Evolutionary conservation across 192 early-diverging fungal genomes (phyloP).

Genomic region (Umbelopsis sp.): DNA sequence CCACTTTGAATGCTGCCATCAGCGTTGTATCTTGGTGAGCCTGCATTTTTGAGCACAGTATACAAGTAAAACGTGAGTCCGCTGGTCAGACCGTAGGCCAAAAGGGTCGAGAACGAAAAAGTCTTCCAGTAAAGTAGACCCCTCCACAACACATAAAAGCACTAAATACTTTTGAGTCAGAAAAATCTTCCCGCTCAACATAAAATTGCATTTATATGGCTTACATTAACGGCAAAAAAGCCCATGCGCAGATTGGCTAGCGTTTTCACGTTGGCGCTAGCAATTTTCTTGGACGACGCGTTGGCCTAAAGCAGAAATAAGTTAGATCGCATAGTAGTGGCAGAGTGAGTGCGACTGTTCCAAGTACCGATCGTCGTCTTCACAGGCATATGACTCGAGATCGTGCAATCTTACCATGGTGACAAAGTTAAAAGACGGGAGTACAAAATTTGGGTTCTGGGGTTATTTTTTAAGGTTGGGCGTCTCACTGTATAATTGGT

Average conservation of each 20-base stretch:
- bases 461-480: too few species aligned
- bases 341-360: too few species aligned
- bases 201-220: background rate
- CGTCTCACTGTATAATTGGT: too few species aligned
- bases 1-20: constrained; percentile 43
- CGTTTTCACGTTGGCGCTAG: constrained; percentile 55
- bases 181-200: background rate
- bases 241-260: constrained; percentile 54
- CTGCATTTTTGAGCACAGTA: constrained; percentile 46
- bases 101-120: constrained; percentile 46
- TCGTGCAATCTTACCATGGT: too few species aligned
- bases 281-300: constrained; percentile 65
- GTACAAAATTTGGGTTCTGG: too few species aligned
- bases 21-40: constrained; percentile 47
- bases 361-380: too few species aligned
- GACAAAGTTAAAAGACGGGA: too few species aligned
- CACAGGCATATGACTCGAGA: too few species aligned
- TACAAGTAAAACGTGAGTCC: constrained; percentile 56
- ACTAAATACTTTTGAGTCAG: constrained; percentile 25
- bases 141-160: constrained; percentile 57
- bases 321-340: background rate
- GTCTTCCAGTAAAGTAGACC: constrained; percentile 54
- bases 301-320: constrained; percentile 53
- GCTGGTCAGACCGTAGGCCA: constrained; percentile 46
- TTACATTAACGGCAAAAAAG: constrained; percentile 56